Evolutionary conservation across 163 green algal genomes (phyloP), one percentile per base, ranked within the genome.

Genomic region (Trebouxiophyceae sp.): DNA sequence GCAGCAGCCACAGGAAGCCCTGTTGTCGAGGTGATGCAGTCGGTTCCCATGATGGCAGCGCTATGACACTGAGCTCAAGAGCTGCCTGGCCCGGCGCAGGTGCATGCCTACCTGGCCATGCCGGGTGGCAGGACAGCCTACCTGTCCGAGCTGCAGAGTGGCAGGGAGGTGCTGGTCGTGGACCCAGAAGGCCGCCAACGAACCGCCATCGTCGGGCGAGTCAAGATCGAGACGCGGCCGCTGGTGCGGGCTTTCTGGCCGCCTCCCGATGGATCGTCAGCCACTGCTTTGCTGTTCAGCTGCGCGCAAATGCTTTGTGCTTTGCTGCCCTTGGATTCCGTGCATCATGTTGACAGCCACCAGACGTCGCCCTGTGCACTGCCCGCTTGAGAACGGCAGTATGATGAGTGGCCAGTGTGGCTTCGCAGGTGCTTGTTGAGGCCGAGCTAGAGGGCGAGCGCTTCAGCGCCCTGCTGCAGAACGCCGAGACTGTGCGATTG

Each of bases 401-500:
- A 24, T 30, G 5, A 29, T 57, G 23, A 24, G 47, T 26, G 23
- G 16, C 47, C 32, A 19, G 22, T 19, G 8, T 62, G 12, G 39
- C 19, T 50, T 16, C 19, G 61, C 77, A 89, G 83, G 74, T 91
- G 26, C 59, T 94, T 46, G 75, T 93, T 19, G 76, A 89, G 60
- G 76, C 78, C 1, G 67, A 76, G 47, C 33, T 33, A 6, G 79
- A 87, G 33, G 85, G 84, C 19, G 56, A 72, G 7, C 56, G 27
- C 7, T 76, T 86, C 77, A 87, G 79, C 62, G 68, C 85, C 1
- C 65, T 96, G 33, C 76, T 96, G 59, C 91, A 97, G 65, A 97
- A 97, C 63, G 91, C 89, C 12, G 91, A 97, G 74, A 97, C 91
- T 5, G 91, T 97, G 33, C 81, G 85, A 26, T 70, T 97, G 26